phyloP scores from a whole-genome alignment of 2,329 filamentous ascomycete species.

The Alternaria infectoria region DNA sequence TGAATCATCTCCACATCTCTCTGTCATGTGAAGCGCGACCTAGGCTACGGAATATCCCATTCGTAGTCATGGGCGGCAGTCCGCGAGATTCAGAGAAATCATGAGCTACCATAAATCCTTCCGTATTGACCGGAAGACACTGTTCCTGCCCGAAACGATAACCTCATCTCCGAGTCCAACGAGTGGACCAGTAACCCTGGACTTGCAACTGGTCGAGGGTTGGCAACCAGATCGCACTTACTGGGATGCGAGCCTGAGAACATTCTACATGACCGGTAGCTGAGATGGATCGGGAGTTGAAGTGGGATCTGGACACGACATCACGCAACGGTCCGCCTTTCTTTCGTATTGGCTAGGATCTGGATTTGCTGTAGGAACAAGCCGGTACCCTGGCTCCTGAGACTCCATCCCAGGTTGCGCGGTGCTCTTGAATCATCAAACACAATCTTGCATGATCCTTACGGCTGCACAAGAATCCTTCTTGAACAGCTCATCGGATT shows the following conservation, averaged over 20 bases:
- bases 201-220: neutral
- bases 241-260: neutral
- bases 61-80: neutral
- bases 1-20: constrained; percentile 3
- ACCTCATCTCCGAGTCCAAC: constrained; percentile 1
- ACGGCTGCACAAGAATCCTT: neutral
- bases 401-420: neutral
- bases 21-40: neutral
- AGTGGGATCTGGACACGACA: neutral
- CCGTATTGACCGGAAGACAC: neutral
- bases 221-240: neutral
- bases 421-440: constrained; percentile 1
- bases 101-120: neutral
- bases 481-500: neutral
- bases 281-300: neutral
- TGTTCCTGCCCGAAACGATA: neutral
- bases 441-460: neutral
- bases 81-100: neutral
- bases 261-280: neutral
- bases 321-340: neutral
- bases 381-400: neutral
- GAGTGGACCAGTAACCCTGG: neutral
- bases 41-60: neutral
- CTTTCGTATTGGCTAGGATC: neutral
- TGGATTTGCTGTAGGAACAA: neutral